phyloP scores from a whole-genome alignment of 2,329 filamentous ascomycete species.

The Diplocarpon rosae region DNA sequence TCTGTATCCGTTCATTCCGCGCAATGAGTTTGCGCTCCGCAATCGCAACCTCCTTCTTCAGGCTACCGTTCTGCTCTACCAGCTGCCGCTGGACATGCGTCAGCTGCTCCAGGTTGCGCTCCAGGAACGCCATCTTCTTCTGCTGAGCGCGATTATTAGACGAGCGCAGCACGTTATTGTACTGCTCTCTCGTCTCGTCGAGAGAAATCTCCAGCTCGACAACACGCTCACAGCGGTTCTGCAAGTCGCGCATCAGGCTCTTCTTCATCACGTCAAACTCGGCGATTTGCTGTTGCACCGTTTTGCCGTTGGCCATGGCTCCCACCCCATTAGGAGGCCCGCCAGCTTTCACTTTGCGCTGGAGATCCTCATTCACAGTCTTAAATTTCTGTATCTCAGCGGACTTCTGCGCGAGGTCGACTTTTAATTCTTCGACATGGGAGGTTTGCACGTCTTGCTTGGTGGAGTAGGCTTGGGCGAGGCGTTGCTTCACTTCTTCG shows the following conservation, averaged over 20 bases:
- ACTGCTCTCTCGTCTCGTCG: conserved; percentile 95
- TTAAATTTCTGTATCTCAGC: conserved; percentile 77
- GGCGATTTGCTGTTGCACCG: conserved; percentile 91
- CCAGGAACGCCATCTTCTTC: conserved; percentile 99
- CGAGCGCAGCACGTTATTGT: conserved; percentile 93
- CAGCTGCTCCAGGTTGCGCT: conserved; percentile 94
- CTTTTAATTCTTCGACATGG: conserved; percentile 65
- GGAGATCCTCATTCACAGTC: conserved; percentile 68
- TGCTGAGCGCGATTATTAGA: conserved; percentile 98
- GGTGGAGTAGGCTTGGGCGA: conserved; percentile 66
- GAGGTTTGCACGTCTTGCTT: conserved; percentile 64
- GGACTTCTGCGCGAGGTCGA: conserved; percentile 63
- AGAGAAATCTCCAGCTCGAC: conserved; percentile 97
- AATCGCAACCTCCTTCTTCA: conserved; percentile 99
- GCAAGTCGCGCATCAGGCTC: conserved; percentile 94
- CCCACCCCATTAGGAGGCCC: conserved; percentile 47
- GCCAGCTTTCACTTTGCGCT: conserved; percentile 59
- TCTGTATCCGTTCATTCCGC: conserved; percentile 92
- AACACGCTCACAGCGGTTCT: conserved; percentile 95
- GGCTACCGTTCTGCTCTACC: conserved; percentile 89
- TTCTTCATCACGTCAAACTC: conserved; percentile 99
- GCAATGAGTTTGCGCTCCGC: conserved; percentile 95
- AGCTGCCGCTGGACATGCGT: conserved; percentile 96
- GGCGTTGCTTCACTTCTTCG: conserved; percentile 69
- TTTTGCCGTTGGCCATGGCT: conserved; percentile 67